phyloP scores from a whole-genome alignment of 805 yeast species.

The Myxozyma neotropica region DNA sequence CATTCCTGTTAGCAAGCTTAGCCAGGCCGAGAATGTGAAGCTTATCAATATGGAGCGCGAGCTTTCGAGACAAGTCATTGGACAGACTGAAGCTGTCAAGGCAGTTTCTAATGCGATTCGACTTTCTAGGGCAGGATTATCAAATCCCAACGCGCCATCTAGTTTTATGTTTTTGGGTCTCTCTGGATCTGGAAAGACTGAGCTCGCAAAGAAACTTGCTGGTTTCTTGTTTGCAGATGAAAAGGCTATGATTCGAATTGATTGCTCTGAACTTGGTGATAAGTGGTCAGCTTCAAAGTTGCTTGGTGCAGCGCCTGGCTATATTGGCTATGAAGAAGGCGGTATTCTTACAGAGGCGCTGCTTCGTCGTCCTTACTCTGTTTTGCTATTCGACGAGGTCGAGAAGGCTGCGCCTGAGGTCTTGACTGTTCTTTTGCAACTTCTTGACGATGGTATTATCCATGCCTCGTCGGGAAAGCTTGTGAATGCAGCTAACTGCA shows the following conservation, averaged over 20 bases:
- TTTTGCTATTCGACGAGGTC: slow-evolving; percentile 94
- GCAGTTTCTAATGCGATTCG: slow-evolving; percentile 96
- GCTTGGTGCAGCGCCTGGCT: slow-evolving; percentile 97
- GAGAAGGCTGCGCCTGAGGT: slow-evolving; percentile 99
- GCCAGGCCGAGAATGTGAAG: slow-evolving; percentile 93
- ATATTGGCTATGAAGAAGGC: slow-evolving; percentile 96
- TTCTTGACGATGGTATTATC: slow-evolving; percentile 94
- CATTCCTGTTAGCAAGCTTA: slow-evolving; percentile 90
- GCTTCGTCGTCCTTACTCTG: slow-evolving; percentile 90
- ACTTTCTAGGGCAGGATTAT: slow-evolving; percentile 88
- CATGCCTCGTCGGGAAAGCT: slow-evolving; percentile 93
- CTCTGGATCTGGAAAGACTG: slow-evolving; percentile 98
- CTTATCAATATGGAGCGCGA: slow-evolving; percentile 93
- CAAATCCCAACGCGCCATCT: slow-evolving; percentile 90
- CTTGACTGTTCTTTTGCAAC: slow-evolving; percentile 83
- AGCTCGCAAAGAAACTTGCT: slow-evolving; percentile 93
- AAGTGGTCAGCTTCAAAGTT: slow-evolving; percentile 94
- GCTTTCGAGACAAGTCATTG: slow-evolving; percentile 81
- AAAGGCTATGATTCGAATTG: slow-evolving; percentile 94
- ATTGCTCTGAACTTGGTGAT: slow-evolving; percentile 94
- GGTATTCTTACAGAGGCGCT: slow-evolving; percentile 93
- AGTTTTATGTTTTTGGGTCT: slow-evolving; percentile 92
- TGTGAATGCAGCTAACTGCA: slow-evolving; percentile 88
- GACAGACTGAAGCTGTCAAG: slow-evolving; percentile 93
- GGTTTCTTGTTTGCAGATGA: slow-evolving; percentile 96